phyloP scores from a whole-genome alignment of 805 yeast genomes.

The Ogataea pignaliae region DNA sequence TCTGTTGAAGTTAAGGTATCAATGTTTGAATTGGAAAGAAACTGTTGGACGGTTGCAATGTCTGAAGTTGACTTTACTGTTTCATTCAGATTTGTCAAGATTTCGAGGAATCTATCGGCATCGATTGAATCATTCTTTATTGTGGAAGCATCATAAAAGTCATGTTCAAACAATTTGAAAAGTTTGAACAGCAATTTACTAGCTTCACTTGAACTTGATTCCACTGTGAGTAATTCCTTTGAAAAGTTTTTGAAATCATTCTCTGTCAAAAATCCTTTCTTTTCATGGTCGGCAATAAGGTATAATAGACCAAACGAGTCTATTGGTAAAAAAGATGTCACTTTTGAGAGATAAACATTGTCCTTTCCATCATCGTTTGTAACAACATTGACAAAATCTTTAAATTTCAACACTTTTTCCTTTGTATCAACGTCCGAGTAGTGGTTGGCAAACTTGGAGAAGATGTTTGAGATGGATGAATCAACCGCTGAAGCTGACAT shows the following conservation, averaged over 20 bases:
- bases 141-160: slow-evolving; percentile 13
- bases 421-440: slow-evolving; percentile 27
- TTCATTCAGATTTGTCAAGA: slow-evolving; percentile 18
- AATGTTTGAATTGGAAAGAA: slow-evolving; percentile 11
- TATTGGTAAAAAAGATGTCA: slow-evolving; percentile 38
- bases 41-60: slow-evolving; percentile 11
- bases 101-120: slow-evolving; percentile 17
- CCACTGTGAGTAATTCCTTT: slow-evolving; percentile 41
- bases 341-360: slow-evolving; percentile 14
- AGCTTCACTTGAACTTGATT: slow-evolving; percentile 41
- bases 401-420: slow-evolving; percentile 31
- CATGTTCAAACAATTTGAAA: slow-evolving; percentile 43
- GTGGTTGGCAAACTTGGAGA: slow-evolving; percentile 37
- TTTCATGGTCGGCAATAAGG: slow-evolving; percentile 69
- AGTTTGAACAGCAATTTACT: slow-evolving; percentile 50
- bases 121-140: slow-evolving; percentile 9
- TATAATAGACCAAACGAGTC: slow-evolving; percentile 70
- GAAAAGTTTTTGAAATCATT: slow-evolving; percentile 75
- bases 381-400: slow-evolving; percentile 40
- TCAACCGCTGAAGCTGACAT: slow-evolving; percentile 16
- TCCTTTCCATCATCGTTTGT: slow-evolving; percentile 40
- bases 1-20: slow-evolving; percentile 9
- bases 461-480: slow-evolving; percentile 31
- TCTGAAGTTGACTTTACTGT: slow-evolving; percentile 16
- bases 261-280: slow-evolving; percentile 50